phyloP scores from a whole-genome alignment of 495 filamentous ascomycete species.

The Bathelium albidoporum region DNA sequence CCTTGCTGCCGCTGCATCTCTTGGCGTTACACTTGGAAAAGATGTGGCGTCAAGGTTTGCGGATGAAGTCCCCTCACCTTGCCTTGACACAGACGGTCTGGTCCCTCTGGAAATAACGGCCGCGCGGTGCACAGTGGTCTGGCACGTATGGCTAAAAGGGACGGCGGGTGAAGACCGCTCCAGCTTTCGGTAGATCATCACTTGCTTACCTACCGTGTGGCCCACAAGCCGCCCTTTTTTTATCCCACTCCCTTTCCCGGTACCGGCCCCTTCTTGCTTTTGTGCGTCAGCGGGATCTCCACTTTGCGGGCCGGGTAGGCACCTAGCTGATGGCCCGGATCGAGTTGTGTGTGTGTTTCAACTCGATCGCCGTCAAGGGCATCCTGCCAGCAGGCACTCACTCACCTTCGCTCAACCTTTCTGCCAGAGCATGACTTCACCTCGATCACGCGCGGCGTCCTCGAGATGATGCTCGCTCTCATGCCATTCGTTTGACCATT shows the following conservation, averaged over 20 bases:
- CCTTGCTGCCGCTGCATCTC: neutral
- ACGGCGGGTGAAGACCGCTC: neutral
- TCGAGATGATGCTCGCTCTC: neutral
- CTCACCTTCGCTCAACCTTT: neutral
- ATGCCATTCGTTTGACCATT: neutral
- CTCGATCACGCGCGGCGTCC: conserved; percentile 1
- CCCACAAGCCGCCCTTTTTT: neutral
- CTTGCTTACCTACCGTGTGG: too few species aligned
- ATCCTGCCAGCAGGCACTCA: neutral
- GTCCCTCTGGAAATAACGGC: neutral
- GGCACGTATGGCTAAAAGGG: neutral
- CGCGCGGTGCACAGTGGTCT: neutral
- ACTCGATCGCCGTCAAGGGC: neutral
- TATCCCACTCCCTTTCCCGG: neutral
- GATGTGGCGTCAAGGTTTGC: neutral
- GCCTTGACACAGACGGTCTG: neutral
- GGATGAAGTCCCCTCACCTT: neutral
- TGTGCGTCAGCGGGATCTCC: neutral
- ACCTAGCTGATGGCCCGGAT: neutral
- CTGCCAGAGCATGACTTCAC: neutral
- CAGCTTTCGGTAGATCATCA: too few species aligned
- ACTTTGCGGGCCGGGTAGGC: conserved; percentile 3
- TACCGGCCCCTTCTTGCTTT: neutral
- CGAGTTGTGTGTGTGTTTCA: neutral
- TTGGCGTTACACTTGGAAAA: conserved; percentile 1